phyloP scores from a whole-genome alignment of 163 green algal species.

The Coccomyxa subellipsoidea region DNA sequence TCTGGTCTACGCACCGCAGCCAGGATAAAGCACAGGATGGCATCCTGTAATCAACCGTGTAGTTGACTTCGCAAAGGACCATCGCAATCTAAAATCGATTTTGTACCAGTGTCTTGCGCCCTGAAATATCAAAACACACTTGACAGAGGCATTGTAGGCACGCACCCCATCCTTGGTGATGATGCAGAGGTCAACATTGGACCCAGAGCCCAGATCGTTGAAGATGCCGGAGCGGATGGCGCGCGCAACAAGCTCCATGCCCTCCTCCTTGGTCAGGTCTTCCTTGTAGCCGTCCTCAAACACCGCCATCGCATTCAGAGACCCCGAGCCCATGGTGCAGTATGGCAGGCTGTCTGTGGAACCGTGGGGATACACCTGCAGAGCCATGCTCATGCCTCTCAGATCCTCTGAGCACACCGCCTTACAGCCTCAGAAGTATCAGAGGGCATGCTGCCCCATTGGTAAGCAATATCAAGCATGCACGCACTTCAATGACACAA shows the following conservation, averaged over 20 bases:
- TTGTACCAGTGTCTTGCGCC: too few relatives aligned
- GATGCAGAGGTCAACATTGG: constrained; percentile 96
- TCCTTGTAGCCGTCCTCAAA: constrained; percentile 94
- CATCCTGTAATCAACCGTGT: not conserved
- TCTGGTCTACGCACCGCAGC: too few relatives aligned
- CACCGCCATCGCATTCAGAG: constrained; percentile 94
- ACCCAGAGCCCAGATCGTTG: constrained; percentile 96
- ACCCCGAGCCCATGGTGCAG: constrained; percentile 95
- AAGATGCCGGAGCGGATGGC: constrained; percentile 77
- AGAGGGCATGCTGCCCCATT: too few relatives aligned
- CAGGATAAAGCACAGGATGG: not conserved
- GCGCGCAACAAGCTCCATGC: constrained; percentile 78
- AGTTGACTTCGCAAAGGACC: too few relatives aligned
- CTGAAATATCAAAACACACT: too few relatives aligned
- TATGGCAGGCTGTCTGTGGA: constrained; percentile 96
- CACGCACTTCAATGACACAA: not conserved
- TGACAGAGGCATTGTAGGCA: too few relatives aligned
- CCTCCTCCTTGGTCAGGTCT: constrained; percentile 82
- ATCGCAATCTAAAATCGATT: too few relatives aligned
- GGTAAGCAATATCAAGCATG: too few relatives aligned
- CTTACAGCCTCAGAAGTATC: too few relatives aligned
- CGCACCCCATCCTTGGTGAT: constrained; percentile 81
- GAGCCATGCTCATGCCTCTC: not conserved
- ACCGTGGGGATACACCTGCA: constrained; percentile 95
- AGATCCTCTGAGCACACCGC: too few relatives aligned